Base-by-base conservation (phyloP, 441 rosid genomes). In the Gossypium davidsonii region DNA sequence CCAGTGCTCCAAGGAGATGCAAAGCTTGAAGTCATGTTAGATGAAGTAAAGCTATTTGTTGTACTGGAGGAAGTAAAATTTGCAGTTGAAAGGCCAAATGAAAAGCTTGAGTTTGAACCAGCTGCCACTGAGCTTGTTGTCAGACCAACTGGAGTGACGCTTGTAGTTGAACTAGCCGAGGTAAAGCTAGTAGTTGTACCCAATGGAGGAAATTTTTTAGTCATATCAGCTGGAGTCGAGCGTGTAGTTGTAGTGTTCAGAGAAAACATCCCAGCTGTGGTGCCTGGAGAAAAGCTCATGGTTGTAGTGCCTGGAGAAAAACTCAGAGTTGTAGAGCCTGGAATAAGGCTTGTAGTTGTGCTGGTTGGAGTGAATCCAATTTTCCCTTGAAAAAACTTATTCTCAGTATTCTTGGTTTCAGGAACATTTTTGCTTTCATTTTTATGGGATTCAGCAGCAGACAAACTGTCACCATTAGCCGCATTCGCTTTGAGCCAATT, bases 401-500 rank as follows among this genome's bases (percentile, higher is more conserved):
- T 55, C 20, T 84, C 86, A 15, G 51, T 79, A 72, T 68, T 82
- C 79, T 86, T 87, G 18, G 70, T 74, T 78, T 86, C 93, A 53
- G 88, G 76, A 42, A 67, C 67, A 0, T 28, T n/a, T 66, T 89
- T 87, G 73, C 85, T 86, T 72, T 80, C 95, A 56, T 79, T 60
- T 44, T 58, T 73, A 66, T 69, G 77, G 74, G 84, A 72, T 74
- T 79, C 89, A 61, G 85, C 73, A 49, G 81, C 69, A 73, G 90
- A 76, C 25, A 31, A 53, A 70, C 57, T 79, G 67, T 79, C 89
- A 80, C 78, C 88, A 61, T 84, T 83, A 66, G 37, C 80, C 55
- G 85, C 79, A 83, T 87, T 92, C 75, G 82, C 90, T 83, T 89
- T 88, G 74, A 95, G 83, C 99, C 98, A 92, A 75, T 79, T 79